A percentile compares a stretch with the other conserved stretches of the same genome.
These are phyloP conservation scores for Alternaria sp. DNA, from an alignment of 2,329 filamentous ascomycete genomes.

Conservation along the genomic window DNA sequence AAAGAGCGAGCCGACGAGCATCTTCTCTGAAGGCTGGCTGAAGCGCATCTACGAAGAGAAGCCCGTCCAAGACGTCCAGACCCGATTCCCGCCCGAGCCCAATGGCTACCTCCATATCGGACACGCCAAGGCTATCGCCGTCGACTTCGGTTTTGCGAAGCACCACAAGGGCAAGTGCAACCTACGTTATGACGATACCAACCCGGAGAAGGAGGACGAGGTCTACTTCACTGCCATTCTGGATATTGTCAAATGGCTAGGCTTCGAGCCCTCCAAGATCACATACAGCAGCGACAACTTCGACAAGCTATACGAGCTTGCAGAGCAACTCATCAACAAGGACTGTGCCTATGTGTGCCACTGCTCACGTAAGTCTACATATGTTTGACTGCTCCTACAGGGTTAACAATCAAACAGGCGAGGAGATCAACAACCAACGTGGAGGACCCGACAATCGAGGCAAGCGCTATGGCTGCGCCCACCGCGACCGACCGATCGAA, in stretches of 20 bases:
- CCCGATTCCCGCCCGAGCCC: constrained; percentile 67
- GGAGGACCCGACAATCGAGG: constrained; percentile 75
- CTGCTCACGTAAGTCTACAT: constrained; percentile 65
- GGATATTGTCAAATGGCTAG: constrained; percentile 87
- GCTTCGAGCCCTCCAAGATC: constrained; percentile 78
- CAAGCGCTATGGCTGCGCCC: constrained; percentile 79
- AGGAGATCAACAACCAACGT: constrained; percentile 85
- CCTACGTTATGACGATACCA: constrained; percentile 91
- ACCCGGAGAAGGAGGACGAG: constrained; percentile 92
- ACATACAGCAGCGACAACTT: constrained; percentile 94
- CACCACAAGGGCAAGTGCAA: constrained; percentile 81
- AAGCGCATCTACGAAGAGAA: constrained; percentile 61
- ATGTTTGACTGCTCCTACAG: too few species aligned
- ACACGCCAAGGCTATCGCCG: constrained; percentile 92
- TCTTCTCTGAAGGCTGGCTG: constrained; percentile 61
- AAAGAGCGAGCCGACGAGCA: constrained; percentile 43
- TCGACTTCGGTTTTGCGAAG: constrained; percentile 95
- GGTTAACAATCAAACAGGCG: constrained; percentile 59
- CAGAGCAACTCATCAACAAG: constrained; percentile 79
- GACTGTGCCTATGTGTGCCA: constrained; percentile 84
- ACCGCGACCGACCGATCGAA: constrained; percentile 77
- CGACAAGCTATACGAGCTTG: constrained; percentile 83
- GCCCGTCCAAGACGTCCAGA: constrained; percentile 55
- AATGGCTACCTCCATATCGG: constrained; percentile 95
- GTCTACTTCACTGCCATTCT: constrained; percentile 88